Conservation (phyloP, 1,139 yeast genomes). For the Arxiozyma bovina region DNA sequence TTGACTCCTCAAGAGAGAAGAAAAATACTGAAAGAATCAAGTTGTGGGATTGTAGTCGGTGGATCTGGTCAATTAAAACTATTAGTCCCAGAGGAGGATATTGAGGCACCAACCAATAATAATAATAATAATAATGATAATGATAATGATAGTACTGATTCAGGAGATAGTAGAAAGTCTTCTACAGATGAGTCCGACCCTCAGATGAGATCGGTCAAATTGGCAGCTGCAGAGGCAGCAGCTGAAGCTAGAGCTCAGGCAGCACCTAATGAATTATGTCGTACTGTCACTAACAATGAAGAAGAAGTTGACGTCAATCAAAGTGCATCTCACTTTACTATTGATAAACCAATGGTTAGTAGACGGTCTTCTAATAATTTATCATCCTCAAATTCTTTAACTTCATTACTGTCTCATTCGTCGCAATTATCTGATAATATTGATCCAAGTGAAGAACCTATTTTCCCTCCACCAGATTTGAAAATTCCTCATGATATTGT, state of each 20-base stretch:
- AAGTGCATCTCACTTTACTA: conserved; percentile 37
- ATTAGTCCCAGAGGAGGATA: conserved; percentile 17
- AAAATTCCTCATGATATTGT: conserved; percentile 52
- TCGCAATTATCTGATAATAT: conserved; percentile 4
- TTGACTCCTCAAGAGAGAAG: conserved; percentile 53
- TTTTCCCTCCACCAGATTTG: conserved; percentile 23
- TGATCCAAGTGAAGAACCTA: conserved; percentile 18
- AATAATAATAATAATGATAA: conserved; percentile 3
- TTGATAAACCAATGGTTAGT: conserved; percentile 45
- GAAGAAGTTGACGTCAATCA: conserved; percentile 40
- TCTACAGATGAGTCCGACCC: conserved; percentile 21
- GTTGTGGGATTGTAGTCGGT: conserved; percentile 74
- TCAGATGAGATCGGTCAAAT: conserved; percentile 23
- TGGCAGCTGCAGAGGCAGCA: conserved; percentile 33
- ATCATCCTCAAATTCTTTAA: conserved; percentile 18
- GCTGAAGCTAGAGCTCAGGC: conserved; percentile 32
- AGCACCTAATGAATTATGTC: conserved; percentile 25
- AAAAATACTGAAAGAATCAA: conserved; percentile 43
- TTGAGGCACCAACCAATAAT: background rate
- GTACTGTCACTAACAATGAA: conserved; percentile 28
- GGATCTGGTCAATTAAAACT: conserved; percentile 59
- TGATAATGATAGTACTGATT: conserved; percentile 5
- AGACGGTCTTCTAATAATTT: conserved; percentile 25
- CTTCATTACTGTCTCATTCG: conserved; percentile 15
- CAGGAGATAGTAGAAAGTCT: conserved; percentile 21